Conservation (phyloP, 345 rosid genomes). For the Dipteronia dyeriana region DNA sequence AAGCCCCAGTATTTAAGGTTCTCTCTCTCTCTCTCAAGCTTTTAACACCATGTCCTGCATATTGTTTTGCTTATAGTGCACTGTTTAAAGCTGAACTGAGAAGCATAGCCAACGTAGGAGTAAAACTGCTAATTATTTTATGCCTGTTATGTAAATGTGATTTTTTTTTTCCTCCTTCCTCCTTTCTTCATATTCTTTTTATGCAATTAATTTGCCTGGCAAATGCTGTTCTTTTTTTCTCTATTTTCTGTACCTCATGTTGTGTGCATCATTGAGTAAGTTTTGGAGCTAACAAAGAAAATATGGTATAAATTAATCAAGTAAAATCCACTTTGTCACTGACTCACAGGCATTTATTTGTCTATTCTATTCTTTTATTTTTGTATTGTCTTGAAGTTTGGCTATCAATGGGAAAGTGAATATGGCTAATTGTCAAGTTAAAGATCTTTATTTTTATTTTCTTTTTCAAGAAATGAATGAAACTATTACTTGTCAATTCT, state of each 20-base stretch:
- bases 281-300: neutral
- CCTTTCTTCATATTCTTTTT: neutral
- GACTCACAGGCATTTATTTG: neutral
- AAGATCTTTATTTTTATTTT: neutral
- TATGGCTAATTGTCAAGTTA: neutral
- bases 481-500: neutral
- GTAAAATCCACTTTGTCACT: neutral
- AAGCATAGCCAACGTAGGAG: neutral
- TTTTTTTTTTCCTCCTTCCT: neutral
- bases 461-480: neutral
- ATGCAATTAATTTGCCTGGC: neutral
- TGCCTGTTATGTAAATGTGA: neutral
- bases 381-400: neutral
- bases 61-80: neutral
- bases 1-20: constrained; percentile 74
- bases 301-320: neutral
- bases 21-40: neutral
- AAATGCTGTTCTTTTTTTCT: neutral
- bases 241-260: neutral
- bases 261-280: neutral
- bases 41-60: constrained; percentile 1
- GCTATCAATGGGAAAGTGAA: neutral
- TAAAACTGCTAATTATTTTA: neutral
- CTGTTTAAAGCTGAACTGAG: neutral
- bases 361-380: neutral